Conservation (phyloP, 2,329 filamentous ascomycete species). For the Hansfordia pulvinata region DNA sequence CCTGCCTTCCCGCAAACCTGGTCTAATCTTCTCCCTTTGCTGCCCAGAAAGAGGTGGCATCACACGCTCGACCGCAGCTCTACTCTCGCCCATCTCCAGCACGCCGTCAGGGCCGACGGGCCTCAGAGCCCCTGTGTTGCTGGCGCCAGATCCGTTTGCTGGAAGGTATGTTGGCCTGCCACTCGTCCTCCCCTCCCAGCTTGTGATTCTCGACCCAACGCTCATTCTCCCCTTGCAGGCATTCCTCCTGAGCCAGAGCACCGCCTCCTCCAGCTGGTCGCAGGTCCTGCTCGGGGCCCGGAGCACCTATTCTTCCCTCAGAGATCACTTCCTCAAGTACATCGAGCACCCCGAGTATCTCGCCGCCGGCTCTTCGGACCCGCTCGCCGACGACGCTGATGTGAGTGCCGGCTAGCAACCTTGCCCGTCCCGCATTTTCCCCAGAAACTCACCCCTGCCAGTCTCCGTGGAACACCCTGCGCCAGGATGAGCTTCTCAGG, state of each 20-base stretch:
- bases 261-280: slow-evolving; percentile 54
- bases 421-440: slow-evolving; percentile 2
- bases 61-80: slow-evolving; percentile 43
- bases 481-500: slow-evolving; percentile 70
- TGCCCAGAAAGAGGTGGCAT: slow-evolving; percentile 51
- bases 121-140: slow-evolving; percentile 49
- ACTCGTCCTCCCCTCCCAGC: too few species aligned
- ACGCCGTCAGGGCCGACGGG: slow-evolving; percentile 47
- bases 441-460: slow-evolving; percentile 32
- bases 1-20: neutral
- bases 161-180: too few species aligned
- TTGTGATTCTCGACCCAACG: too few species aligned
- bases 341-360: slow-evolving; percentile 77
- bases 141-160: slow-evolving; percentile 76
- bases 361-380: slow-evolving; percentile 57
- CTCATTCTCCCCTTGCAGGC: too few species aligned
- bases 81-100: slow-evolving; percentile 47
- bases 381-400: slow-evolving; percentile 65
- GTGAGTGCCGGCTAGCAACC: slow-evolving; percentile 19
- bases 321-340: slow-evolving; percentile 64
- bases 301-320: slow-evolving; percentile 57
- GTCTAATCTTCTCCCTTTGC: slow-evolving; percentile 9
- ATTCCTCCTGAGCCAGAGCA: slow-evolving; percentile 65
- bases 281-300: slow-evolving; percentile 54
- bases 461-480: slow-evolving; percentile 84